Base-by-base conservation (phyloP, 352 stramenopile species). In the Globisporangium alternatum region DNA sequence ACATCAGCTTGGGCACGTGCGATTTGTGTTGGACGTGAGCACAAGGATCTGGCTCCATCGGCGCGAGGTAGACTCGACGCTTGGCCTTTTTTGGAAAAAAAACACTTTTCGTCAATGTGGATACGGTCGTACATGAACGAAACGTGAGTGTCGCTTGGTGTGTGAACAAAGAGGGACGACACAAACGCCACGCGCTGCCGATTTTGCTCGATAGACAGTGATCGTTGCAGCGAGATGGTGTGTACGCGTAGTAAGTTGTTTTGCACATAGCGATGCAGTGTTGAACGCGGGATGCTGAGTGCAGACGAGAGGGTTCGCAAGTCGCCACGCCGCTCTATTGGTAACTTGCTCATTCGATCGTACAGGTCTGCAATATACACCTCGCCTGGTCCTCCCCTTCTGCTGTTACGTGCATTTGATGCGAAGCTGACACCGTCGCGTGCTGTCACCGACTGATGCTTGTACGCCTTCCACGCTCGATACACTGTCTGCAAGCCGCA, bases 401-500 rank as follows among this genome's bases (percentile, higher is more conserved):
- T 33, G 53, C 53, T 47, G 31, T 47, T 59, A 47, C 53, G 17
- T 59, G 53, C 53, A 47, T 59, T 47, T 47, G 53, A 47, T 47
- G 53, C 30, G 53, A 59, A 59, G 30, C 19, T 47, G 53, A 59
- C 33, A 47, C 53, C n/a, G 19, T 30, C 33, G 30, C 53, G 31
- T 44, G 53, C 31, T 47, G 53, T 47, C 33, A 3, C 19, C 31
- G 53, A 44, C 53, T 59, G 53, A 44, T 47, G 33, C 30, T 47
- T 59, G 53, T 59, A 59, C 53, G 53, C 53, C 53, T 59, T 59
- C 53, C 53, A 47, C 31, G n/a, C 53, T 47, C 53, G 33, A 47
- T 59, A 59, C 33, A 59, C 53, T 33, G 33, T 59, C 53, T 59
- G 53, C 31, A 59, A 59, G 33, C 33, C 53, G 31, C 30, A 44